Conservation (phyloP, 306 rosid species). For the Cucurbita maxima region DNA sequence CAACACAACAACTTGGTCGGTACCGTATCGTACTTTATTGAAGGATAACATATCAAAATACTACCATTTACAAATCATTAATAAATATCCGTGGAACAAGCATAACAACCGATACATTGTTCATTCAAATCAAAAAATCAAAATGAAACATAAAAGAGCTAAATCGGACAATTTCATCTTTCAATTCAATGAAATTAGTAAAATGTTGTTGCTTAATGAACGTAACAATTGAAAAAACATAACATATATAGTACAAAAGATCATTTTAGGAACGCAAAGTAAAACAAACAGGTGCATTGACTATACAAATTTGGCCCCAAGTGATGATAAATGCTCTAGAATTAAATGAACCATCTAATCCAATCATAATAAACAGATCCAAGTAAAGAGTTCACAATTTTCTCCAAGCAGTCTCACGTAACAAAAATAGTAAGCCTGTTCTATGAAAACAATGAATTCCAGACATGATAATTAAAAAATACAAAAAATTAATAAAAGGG, state of each 20-base stretch:
- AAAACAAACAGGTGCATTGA: background rate
- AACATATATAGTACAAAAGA: background rate
- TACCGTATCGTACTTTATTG: background rate
- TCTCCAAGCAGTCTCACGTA: background rate
- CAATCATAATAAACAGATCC: background rate
- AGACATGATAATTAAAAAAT: background rate
- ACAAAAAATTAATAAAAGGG: background rate
- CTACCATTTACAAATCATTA: background rate
- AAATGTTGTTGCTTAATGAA: background rate
- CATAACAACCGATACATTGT: background rate
- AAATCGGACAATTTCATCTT: background rate
- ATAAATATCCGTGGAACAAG: background rate
- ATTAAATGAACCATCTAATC: background rate
- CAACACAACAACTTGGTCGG: background rate
- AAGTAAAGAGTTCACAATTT: background rate
- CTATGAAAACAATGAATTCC: background rate
- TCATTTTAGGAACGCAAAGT: background rate
- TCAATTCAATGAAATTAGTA: background rate
- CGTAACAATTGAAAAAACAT: background rate
- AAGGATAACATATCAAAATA: background rate
- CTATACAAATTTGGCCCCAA: background rate
- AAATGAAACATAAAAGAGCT: background rate
- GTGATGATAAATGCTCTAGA: slow-evolving; percentile 1
- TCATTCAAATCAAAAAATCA: background rate
- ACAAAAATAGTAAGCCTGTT: background rate